Evolutionary conservation across 1,284 basidiomycete species (phyloP).

Genomic region (Papiliotrema fonsecae): DNA sequence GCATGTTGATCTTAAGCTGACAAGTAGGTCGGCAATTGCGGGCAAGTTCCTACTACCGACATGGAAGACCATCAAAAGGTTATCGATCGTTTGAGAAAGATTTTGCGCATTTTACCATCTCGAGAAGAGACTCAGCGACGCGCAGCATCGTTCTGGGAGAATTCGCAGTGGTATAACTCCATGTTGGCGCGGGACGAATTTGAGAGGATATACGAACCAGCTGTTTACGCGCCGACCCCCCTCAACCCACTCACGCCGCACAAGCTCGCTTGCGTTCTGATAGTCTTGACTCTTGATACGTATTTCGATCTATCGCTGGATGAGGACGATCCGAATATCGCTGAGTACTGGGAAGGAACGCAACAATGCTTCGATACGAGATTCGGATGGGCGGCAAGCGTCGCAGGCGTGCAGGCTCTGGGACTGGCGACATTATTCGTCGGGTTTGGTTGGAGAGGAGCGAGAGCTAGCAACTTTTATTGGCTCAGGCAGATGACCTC

Average conservation of each 20-base stretch:
- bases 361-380: constrained; percentile 42
- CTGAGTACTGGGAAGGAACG: constrained; percentile 35
- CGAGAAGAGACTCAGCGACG: constrained; percentile 24
- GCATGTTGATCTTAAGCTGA: background rate
- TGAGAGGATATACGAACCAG: constrained; percentile 36
- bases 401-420: constrained; percentile 40
- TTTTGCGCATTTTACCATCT: constrained; percentile 29
- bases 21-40: constrained; percentile 21
- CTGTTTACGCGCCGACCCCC: constrained; percentile 35
- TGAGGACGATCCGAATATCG: constrained; percentile 29
- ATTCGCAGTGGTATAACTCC: constrained; percentile 34
- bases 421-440: constrained; percentile 37
- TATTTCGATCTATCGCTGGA: constrained; percentile 31
- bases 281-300: constrained; percentile 36
- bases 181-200: constrained; percentile 35
- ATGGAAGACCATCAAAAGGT: constrained; percentile 22
- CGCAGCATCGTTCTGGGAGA: constrained; percentile 28
- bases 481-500: constrained; percentile 42
- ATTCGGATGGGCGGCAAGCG: constrained; percentile 39
- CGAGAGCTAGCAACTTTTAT: constrained; percentile 36
- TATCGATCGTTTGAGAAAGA: constrained; percentile 24
- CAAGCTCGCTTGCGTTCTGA: constrained; percentile 43
- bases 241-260: constrained; percentile 40
- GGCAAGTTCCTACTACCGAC: constrained; percentile 7
- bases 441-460: constrained; percentile 38